Evolutionary conservation across 305 asterid genomes (phyloP).

Genomic region (Fraxinus paxiana): DNA sequence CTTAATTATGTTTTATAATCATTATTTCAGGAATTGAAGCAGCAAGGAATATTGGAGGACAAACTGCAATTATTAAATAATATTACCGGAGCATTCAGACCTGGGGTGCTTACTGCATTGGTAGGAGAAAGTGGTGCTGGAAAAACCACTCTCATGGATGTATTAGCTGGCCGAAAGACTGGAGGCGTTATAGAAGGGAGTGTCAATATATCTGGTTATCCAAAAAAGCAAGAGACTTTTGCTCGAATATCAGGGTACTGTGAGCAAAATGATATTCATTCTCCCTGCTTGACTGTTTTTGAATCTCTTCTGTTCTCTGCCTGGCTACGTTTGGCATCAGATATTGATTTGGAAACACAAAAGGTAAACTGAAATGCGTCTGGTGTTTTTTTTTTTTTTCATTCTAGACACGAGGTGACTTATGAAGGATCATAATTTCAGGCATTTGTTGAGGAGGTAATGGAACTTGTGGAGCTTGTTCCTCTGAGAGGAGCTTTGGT

Average conservation of each 20-base stretch:
- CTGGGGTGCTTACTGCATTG: conserved; percentile 80
- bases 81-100: conserved; percentile 78
- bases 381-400: conserved; percentile 8
- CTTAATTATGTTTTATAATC: conserved; percentile 20
- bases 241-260: conserved; percentile 85
- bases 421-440: conserved; percentile 30
- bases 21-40: conserved; percentile 75
- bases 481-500: conserved; percentile 80
- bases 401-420: conserved; percentile 27
- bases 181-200: conserved; percentile 72
- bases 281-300: conserved; percentile 82
- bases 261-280: conserved; percentile 88
- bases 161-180: conserved; percentile 77
- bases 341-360: conserved; percentile 74
- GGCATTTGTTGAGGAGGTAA: conserved; percentile 95
- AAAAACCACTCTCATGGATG: conserved; percentile 86
- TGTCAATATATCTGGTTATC: conserved; percentile 64
- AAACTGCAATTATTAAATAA: conserved; percentile 69
- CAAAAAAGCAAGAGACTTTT: conserved; percentile 69
- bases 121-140: conserved; percentile 88
- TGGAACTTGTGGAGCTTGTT: conserved; percentile 92
- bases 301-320: conserved; percentile 93
- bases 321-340: conserved; percentile 74
- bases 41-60: conserved; percentile 74
- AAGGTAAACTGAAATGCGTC: conserved; percentile 41